Evolutionary conservation across 2,329 filamentous ascomycete genomes (phyloP), one percentile per base, ranked within the genome.

Genomic region (Aspergillus novofumigatus): DNA sequence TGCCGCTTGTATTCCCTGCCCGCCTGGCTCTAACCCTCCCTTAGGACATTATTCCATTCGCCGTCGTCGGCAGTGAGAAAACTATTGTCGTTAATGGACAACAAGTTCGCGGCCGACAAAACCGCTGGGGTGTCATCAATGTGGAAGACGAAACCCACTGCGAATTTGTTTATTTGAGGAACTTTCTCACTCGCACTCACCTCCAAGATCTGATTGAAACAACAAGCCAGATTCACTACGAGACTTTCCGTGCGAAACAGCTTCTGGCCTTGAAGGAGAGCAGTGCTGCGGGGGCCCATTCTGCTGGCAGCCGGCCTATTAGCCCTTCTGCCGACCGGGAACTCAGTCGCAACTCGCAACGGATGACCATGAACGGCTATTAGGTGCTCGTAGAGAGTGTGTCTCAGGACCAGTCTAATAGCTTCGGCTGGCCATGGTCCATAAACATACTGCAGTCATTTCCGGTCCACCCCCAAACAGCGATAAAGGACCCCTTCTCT

Each of bases 231-330:
- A 99, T 97, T 78, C 94, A 99, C 84, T 99, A 99, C 83, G 94
- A 99, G 84, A 96, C 92, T 59, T 99, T 99, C 92, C 92, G 94
- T 78, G 92, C 94, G 71, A 99, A 99, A 87, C 94, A 99, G 80
- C 83, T 99, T 70, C 81, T 99, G 73, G 94, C 94, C 57, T 85
- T 99, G 75, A 99, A 97, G 86, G 94, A 99, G 83, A 96, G 90
- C 83, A 96, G 91, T 73, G 91, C 91, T 67, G 90, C 91, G 65
- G 89, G 87, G 64, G 80, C 80, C 57, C 83, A 86, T 81, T 76
- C 86, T 67, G 67, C 68, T 58, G 86, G 88, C 65, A 94, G 91
- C 81, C 85, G 93, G 75, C 94, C 94, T 72, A 99, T 99, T 82
- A 96, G 91, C 75, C 94, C 94, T 59, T 85, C 92, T 60, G 93